phyloP scores from a whole-genome alignment of 257 asterid species.

The Apocynum venetum region DNA sequence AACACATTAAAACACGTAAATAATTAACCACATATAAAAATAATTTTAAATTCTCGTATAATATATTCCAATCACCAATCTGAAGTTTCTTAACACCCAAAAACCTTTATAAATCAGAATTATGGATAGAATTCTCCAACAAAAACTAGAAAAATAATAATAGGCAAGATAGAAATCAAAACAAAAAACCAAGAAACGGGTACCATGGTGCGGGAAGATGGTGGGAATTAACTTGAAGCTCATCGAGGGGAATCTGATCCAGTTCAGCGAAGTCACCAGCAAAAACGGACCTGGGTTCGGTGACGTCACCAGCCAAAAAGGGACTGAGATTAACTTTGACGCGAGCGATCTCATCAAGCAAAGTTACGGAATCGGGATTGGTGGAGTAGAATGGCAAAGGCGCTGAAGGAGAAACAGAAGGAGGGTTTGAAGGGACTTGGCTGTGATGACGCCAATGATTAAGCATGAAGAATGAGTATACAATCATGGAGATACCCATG shows the following conservation, averaged over 20 bases:
- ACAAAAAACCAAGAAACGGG: not conserved
- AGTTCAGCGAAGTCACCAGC: not conserved
- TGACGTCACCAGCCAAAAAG: constrained; percentile 1
- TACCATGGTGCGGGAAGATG: constrained; percentile 75
- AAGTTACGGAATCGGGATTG: not conserved
- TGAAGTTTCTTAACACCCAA: not conserved
- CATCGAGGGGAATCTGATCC: constrained; percentile 17
- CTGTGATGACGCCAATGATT: constrained; percentile 52
- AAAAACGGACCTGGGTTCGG: not conserved
- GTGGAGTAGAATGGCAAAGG: not conserved
- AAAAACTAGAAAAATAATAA: not conserved
- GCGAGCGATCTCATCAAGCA: not conserved
- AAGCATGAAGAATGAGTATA: constrained; percentile 61
- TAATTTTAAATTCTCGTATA: not conserved
- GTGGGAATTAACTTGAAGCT: constrained; percentile 24
- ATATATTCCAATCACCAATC: constrained; percentile 5
- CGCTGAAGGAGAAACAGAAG: constrained; percentile 27
- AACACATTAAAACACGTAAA: not conserved
- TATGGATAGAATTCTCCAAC: not conserved
- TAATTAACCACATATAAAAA: not conserved
- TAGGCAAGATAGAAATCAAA: not conserved
- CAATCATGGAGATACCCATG: constrained; percentile 56
- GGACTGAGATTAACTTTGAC: not conserved
- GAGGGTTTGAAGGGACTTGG: constrained; percentile 4
- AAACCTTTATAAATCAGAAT: not conserved